Evolutionary conservation across 768 basidiomycete genomes (phyloP).

Genomic region (Psilocybe tampanensis): DNA sequence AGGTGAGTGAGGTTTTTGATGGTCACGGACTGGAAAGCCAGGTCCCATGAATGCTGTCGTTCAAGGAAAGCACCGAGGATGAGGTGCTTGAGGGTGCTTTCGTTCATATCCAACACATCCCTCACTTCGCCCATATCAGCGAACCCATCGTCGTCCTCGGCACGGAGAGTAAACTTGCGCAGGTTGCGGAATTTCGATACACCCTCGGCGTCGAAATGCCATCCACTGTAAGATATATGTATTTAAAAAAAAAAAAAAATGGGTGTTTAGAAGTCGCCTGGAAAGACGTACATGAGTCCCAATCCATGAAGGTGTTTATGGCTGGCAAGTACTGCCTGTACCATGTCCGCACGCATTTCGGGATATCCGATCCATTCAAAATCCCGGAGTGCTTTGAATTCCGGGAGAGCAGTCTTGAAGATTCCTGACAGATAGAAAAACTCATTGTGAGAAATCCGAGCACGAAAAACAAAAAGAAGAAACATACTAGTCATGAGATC

Average conservation of each 20-base stretch:
- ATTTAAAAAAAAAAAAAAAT: neutral
- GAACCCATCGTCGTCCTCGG: slow-evolving; percentile 72
- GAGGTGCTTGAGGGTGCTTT: slow-evolving; percentile 57
- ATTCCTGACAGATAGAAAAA: slow-evolving; percentile 41
- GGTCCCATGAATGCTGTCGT: slow-evolving; percentile 68
- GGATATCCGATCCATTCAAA: slow-evolving; percentile 83
- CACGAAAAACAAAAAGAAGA: neutral
- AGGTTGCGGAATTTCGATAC: slow-evolving; percentile 64
- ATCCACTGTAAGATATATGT: slow-evolving; percentile 43
- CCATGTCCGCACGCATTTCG: slow-evolving; percentile 68
- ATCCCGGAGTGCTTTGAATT: slow-evolving; percentile 60
- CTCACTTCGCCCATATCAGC: slow-evolving; percentile 73
- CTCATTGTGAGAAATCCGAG: neutral
- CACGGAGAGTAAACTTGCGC: slow-evolving; percentile 66
- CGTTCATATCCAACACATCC: slow-evolving; percentile 62
- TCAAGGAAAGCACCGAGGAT: slow-evolving; percentile 71
- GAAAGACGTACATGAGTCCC: slow-evolving; percentile 55
- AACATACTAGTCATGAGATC: slow-evolving; percentile 58
- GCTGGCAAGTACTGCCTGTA: slow-evolving; percentile 53
- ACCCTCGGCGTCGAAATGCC: slow-evolving; percentile 75
- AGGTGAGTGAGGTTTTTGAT: slow-evolving; percentile 71
- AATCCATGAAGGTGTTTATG: slow-evolving; percentile 58
- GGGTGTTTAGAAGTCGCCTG: too few species aligned
- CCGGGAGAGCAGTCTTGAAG: slow-evolving; percentile 63
- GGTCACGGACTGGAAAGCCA: slow-evolving; percentile 60